Conservation (phyloP, 73 alveolate species). For the Symbiodinium pilosum region DNA sequence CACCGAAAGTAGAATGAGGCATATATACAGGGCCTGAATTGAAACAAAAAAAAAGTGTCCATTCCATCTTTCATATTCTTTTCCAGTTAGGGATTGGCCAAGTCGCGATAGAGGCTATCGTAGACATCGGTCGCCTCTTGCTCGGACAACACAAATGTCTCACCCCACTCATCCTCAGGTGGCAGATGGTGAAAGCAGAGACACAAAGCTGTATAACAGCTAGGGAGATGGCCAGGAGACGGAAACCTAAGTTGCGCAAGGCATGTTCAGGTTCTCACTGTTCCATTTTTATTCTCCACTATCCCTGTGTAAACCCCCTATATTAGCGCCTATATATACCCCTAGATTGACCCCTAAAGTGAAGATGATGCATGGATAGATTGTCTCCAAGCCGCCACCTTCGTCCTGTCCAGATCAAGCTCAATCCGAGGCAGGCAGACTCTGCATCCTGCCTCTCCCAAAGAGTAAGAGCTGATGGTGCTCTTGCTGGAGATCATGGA, state of each 20-base stretch:
- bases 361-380: neutral
- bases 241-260: neutral
- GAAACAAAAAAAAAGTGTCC: too few species aligned
- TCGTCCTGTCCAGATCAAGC: neutral
- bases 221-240: neutral
- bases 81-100: too few species aligned
- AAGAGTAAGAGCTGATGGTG: neutral
- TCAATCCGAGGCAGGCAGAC: neutral
- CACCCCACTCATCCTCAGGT: constrained; percentile 56
- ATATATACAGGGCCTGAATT: too few species aligned
- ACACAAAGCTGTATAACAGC: neutral
- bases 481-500: constrained; percentile 65
- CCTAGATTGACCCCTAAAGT: too few species aligned
- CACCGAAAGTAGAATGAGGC: too few species aligned
- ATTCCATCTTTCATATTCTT: too few species aligned
- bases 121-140: constrained; percentile 53
- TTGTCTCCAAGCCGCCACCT: neutral
- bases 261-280: too few species aligned
- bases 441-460: neutral
- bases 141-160: constrained; percentile 50
- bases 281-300: too few species aligned
- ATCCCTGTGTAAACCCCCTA: too few species aligned
- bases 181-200: neutral
- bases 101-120: constrained; percentile 37
- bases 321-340: too few species aligned